Evolutionary conservation across 192 early-diverging fungal species (phyloP).

Genomic region (Backusella tarrabulga): DNA sequence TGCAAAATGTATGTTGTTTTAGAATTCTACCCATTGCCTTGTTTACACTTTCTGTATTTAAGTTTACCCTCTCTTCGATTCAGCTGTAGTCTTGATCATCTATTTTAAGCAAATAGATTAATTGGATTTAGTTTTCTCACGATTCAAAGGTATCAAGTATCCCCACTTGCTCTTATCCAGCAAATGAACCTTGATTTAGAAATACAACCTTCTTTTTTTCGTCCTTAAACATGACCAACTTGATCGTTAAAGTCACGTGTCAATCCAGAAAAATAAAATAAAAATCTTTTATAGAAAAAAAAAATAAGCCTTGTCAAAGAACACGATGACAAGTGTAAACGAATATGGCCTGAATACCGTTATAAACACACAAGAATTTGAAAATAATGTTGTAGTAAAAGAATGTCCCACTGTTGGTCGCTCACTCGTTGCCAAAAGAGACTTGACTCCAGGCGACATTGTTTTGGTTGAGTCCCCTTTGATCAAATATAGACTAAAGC

Average conservation of each 20-base stretch:
- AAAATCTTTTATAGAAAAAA: neutral
- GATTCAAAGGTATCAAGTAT: neutral
- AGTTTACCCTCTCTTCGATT: neutral
- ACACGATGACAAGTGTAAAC: slow-evolving; percentile 6
- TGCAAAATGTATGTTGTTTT: neutral
- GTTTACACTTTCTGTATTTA: neutral
- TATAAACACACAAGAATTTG: slow-evolving; percentile 25
- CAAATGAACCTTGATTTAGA: neutral
- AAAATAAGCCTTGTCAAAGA: neutral
- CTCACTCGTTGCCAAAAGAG: slow-evolving; percentile 25
- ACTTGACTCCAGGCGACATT: slow-evolving; percentile 15
- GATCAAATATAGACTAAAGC: slow-evolving; percentile 23
- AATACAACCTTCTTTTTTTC: too few species aligned
- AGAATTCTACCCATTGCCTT: neutral
- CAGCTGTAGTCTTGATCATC: neutral
- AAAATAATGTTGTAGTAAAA: slow-evolving; percentile 11
- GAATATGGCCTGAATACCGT: slow-evolving; percentile 28
- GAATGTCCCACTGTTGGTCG: slow-evolving; percentile 21
- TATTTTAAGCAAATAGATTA: neutral
- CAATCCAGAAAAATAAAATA: neutral
- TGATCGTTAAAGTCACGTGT: neutral
- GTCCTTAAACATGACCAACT: too few species aligned
- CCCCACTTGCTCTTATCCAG: too few species aligned
- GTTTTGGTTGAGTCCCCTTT: slow-evolving; percentile 34
- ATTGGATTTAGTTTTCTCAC: neutral